These are phyloP conservation scores for Thielaviopsis punctulata DNA, from an alignment of 2,329 filamentous ascomycete species.

Conservation along the genomic window DNA sequence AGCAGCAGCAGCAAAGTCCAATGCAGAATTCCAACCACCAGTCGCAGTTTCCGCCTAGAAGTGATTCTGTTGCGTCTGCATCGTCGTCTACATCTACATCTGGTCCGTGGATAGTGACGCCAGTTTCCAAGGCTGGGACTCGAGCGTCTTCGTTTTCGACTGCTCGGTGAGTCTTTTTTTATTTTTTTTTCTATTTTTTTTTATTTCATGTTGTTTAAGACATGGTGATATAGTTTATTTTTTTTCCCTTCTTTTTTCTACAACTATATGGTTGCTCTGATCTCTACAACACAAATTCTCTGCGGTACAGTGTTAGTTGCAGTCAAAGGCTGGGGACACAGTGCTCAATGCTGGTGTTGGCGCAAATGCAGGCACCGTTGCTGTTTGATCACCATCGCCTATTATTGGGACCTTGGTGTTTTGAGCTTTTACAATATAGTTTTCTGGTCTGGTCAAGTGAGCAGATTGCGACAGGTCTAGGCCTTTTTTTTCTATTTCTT, in stretches of 20 bases:
- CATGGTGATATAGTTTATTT: too few species aligned
- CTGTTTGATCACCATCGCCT: constrained; percentile 4
- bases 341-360: background rate
- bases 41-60: constrained; percentile 4
- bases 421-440: background rate
- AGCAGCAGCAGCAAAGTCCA: background rate
- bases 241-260: background rate
- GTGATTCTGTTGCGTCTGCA: constrained; percentile 3
- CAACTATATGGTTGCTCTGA: background rate
- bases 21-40: too few species aligned
- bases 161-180: constrained; percentile 1
- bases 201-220: constrained; percentile 1
- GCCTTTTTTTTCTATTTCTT: background rate
- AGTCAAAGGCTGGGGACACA: background rate
- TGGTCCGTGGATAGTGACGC: constrained; percentile 5
- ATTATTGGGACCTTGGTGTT: background rate
- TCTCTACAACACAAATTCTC: background rate
- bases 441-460: background rate
- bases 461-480: background rate
- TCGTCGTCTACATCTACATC: background rate
- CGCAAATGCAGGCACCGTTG: background rate
- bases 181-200: background rate
- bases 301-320: background rate
- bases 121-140: background rate
- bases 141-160: constrained; percentile 10